Base-by-base conservation (phyloP, 164 flowering plant species). In the Litsea cubeba region DNA sequence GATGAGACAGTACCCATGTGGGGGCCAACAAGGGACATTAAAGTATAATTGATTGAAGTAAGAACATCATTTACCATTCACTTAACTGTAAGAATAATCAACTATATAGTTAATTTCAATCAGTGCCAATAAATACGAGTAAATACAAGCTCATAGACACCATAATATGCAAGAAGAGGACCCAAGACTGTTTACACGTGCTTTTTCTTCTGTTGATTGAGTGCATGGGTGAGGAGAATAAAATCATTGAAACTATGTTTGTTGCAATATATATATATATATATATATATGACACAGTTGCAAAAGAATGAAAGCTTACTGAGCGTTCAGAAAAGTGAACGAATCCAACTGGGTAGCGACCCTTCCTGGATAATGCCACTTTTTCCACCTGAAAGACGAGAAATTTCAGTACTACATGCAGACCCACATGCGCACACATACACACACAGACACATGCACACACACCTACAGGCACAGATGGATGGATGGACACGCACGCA, bases 341-440 rank as follows among this genome's bases (percentile, higher is more conserved):
- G 76, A 82, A 84, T 54, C 87, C 87, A 72, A 83, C 85, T 24
- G 81, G 73, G 23, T 69, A 68, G 65, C 65, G 75, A 30, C 81
- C 74, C 72, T 84, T 84, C 73, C 71, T 76, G 58, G 83, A 83
- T 22, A 84, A 57, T n/a, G 81, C 84, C 50, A 84, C 85, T 71
- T 76, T 84, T 57, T 82, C 87, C 73, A 84, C 62, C 87, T 84
- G 82, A 74, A 76, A 79, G 10, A 60, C 2, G 12, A 72, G n/a
- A 70, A 22, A 25, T 62, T 77, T 28, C 46, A 40, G 46, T 8
- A 40, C 46, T 2, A 40, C 46, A 40, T 40, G 46, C 46, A 40
- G 46, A 40, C 46, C 8, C 10, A 40, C 46, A 40, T 7, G 46
- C 46, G 8, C 46, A 40, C 46, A 40, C 46, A 35, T 35, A 35